Base-by-base conservation (phyloP, 1,284 basidiomycete genomes). In the Cystobasidium sp. region DNA sequence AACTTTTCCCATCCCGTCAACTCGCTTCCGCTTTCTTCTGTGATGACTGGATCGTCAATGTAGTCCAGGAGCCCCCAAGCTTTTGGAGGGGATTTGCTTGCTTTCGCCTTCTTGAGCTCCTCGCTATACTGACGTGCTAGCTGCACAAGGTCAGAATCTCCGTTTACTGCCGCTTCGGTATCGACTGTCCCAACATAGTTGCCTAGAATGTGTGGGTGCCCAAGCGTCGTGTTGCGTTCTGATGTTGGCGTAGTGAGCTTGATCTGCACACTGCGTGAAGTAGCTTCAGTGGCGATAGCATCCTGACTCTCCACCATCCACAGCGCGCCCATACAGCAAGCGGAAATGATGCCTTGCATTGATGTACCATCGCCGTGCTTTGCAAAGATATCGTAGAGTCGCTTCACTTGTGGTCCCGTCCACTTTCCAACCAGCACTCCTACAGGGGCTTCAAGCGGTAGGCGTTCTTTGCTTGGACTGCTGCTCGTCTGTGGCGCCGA, bases 41-140 rank as follows among this genome's bases (percentile, higher is more conserved):
- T n/a, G 14, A 22, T 46, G 2, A 52, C 64, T 12, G 64, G 59
- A 47, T 71, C 69, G 41, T 59, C 58, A n/a, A 71, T 53, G 22
- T 46, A 63, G 20, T 71, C 61, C 12, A 71, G 51, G n/a, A 71
- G 24, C n/a, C 69, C 69, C 69, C 69, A 71, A 39, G 37, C 14
- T 20, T 47, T 51, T 39, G 47, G 18, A 20, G 47, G 55, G 6
- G 20, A 24, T 20, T 49, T 44, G 39, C 61, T 56, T 20, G 18
- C 39, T 16, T n/a, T 12, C 16, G 44, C 12, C 8, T 14, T 16
- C 6, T 20, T 20, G 14, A 62, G n/a, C 7, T 61, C 22, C 6
- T 9, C 39, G n/a, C 22, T 18, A 22, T 71, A 71, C 7, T 18
- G n/a, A n/a, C 4, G 22, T 8, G 47, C 49, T 12, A 71, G 14